These are phyloP conservation scores for Ceratocystis lukuohia DNA, from an alignment of 2,329 filamentous ascomycete species.

Conservation along the genomic window DNA sequence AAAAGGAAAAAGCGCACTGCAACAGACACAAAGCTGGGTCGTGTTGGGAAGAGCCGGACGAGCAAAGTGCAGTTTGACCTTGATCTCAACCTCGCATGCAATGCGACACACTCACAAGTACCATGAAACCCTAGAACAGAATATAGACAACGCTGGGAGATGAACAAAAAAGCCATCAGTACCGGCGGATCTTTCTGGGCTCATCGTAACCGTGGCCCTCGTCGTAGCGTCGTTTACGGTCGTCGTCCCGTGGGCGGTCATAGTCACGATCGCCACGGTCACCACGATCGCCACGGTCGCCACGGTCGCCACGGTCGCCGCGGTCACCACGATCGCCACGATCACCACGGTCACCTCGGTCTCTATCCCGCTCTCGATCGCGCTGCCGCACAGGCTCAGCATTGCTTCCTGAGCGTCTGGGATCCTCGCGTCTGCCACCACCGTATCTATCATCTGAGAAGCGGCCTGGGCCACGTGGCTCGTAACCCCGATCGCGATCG, in stretches of 20 bases:
- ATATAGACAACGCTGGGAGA: too few species aligned
- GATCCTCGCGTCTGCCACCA: constrained; percentile 24
- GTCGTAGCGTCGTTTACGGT: constrained; percentile 54
- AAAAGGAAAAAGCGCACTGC: constrained; percentile 23
- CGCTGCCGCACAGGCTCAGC: constrained; percentile 57
- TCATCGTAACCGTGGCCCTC: constrained; percentile 75
- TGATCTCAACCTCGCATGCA: too few species aligned
- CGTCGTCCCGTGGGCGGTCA: constrained; percentile 45
- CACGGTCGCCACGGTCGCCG: constrained; percentile 24
- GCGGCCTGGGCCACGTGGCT: constrained; percentile 40
- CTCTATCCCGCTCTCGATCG: constrained; percentile 30
- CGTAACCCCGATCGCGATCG: constrained; percentile 37
- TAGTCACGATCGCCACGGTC: constrained; percentile 28
- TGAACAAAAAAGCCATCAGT: constrained; percentile 28
- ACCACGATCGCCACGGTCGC: constrained; percentile 21
- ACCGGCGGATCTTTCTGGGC: constrained; percentile 51
- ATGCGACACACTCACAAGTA: background rate
- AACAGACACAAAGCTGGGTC: background rate
- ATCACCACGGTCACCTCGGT: background rate
- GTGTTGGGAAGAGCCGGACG: background rate
- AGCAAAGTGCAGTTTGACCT: background rate
- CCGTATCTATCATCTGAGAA: constrained; percentile 46
- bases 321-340: constrained; percentile 32
- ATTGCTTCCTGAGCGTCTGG: constrained; percentile 57
- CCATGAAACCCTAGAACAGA: too few species aligned